Evolutionary conservation across 164 flowering plant species (phyloP), one percentile per base, ranked within the genome.

Genomic region (Berberis vulgaris): DNA sequence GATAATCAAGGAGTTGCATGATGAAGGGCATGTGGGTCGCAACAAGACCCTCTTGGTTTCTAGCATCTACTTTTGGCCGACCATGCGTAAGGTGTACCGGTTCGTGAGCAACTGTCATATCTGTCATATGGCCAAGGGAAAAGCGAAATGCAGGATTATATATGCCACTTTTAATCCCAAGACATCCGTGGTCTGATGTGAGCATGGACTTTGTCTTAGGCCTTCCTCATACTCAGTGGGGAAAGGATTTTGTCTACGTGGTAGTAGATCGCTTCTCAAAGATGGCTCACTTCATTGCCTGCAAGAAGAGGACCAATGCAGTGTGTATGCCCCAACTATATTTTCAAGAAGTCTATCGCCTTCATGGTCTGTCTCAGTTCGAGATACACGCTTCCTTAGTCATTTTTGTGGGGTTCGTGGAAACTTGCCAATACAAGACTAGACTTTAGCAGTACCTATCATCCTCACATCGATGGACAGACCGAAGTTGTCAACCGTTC

Each of bases 211-310:
- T 41, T 46, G 53, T 46, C 2, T 9, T 61, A 1, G 52, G 54
- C 4, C 13, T 64, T 1, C 59, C 60, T 1, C 43, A 9, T 0
- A 64, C 67, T 2, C 46, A 53, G n/a, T 10, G 43, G 6, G 49
- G 67, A 0, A 38, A 4, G 50, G 53, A 64, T 44, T 63, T 57
- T 2, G 6, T 64, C 2, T 64, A 45, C 45, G 53, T 64, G 43
- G 43, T 64, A 2, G 60, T 64, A 4, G 60, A 64, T 38, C 5
- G 9, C 3, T 64, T 64, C 50, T 64, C 67, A 1, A 55, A 54
- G 45, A 64, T 64, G 60, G 60, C 43, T 1, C 67, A 64, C n/a
- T 64, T 64, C 8, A 39, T 64, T 5, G 67, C 47, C 4, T 54
- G 52, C 5, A 54, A 64, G 12, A 54, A 45, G 26, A 13, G 38